Evolutionary conservation across 1,139 yeast genomes (phyloP).

Genomic region (Lodderomyces beijingensis): DNA sequence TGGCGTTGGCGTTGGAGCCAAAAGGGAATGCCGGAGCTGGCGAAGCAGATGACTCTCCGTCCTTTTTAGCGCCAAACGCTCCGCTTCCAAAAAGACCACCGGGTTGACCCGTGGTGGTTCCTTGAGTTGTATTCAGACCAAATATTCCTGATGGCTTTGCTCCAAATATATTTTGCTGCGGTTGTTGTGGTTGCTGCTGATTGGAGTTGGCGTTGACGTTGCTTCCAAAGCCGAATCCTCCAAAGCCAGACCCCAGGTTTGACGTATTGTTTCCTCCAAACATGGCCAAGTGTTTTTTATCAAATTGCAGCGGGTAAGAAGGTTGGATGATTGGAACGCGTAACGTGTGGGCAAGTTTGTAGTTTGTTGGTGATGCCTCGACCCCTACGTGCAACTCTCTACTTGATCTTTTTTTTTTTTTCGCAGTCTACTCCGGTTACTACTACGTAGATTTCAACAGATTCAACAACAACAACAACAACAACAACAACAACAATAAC

Average conservation of each 20-base stretch:
- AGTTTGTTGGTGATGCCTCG: not conserved
- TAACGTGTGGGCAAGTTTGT: too few relatives aligned
- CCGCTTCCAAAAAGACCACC: slow-evolving; percentile 1
- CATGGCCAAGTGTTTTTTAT: too few relatives aligned
- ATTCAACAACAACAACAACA: too few relatives aligned
- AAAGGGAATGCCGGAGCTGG: slow-evolving; percentile 3
- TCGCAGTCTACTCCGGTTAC: not conserved
- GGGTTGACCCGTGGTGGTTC: not conserved
- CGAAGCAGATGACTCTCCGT: slow-evolving; percentile 14
- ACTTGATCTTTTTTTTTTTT: slow-evolving; percentile 1
- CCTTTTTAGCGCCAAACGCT: slow-evolving; percentile 23
- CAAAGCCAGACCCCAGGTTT: not conserved
- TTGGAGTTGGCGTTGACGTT: not conserved
- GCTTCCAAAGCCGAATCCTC: not conserved
- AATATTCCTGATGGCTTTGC: slow-evolving; percentile 2
- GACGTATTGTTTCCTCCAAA: slow-evolving; percentile 4
- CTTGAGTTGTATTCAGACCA: not conserved
- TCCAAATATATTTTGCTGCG: slow-evolving; percentile 1
- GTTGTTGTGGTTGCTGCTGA: slow-evolving; percentile 4
- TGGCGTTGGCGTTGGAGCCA: slow-evolving; percentile 3
- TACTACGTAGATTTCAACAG: too few relatives aligned
- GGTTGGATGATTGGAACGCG: too few relatives aligned
- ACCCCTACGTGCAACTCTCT: slow-evolving; percentile 1
- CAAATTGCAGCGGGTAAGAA: too few relatives aligned
- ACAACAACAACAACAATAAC: too few relatives aligned